These are phyloP conservation scores for Pseudogymnoascus sp. DNA, from an alignment of 2,329 filamentous ascomycete species.

Conservation along the genomic window DNA sequence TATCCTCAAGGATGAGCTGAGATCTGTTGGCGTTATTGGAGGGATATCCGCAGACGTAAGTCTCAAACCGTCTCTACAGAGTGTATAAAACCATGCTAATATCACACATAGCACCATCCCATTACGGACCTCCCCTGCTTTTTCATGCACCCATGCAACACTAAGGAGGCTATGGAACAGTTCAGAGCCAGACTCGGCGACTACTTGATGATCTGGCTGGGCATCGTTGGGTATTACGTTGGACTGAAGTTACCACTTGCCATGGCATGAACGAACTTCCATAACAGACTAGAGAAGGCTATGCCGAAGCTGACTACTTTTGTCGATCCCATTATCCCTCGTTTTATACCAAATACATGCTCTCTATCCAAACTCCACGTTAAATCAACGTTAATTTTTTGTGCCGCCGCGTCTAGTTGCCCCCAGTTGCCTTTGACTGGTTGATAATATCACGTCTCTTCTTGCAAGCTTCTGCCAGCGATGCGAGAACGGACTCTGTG, in stretches of 20 bases:
- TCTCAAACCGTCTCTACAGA: slow-evolving; percentile 25
- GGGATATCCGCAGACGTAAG: slow-evolving; percentile 72
- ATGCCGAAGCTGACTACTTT: slow-evolving; percentile 6
- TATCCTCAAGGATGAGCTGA: slow-evolving; percentile 56
- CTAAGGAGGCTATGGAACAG: slow-evolving; percentile 69
- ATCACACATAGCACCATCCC: slow-evolving; percentile 53
- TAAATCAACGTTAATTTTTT: neutral
- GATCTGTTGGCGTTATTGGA: slow-evolving; percentile 57
- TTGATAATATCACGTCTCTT: slow-evolving; percentile 41
- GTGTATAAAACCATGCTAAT: slow-evolving; percentile 13
- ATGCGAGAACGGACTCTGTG: slow-evolving; percentile 71
- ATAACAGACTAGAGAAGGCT: slow-evolving; percentile 4
- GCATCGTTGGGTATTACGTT: slow-evolving; percentile 74
- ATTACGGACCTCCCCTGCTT: slow-evolving; percentile 70
- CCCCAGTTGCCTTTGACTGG: neutral
- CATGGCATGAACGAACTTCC: slow-evolving; percentile 42
- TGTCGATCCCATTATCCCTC: slow-evolving; percentile 5
- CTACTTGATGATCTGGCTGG: slow-evolving; percentile 85
- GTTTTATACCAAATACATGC: slow-evolving; percentile 10
- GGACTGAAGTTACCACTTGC: slow-evolving; percentile 71
- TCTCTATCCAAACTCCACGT: slow-evolving; percentile 8
- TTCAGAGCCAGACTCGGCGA: slow-evolving; percentile 53
- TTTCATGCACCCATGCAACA: slow-evolving; percentile 89
- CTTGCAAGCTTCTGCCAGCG: slow-evolving; percentile 73
- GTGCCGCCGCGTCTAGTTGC: neutral